These are phyloP conservation scores for Blumeriella jaapii DNA, from an alignment of 2,329 filamentous ascomycete genomes.

Conservation along the genomic window DNA sequence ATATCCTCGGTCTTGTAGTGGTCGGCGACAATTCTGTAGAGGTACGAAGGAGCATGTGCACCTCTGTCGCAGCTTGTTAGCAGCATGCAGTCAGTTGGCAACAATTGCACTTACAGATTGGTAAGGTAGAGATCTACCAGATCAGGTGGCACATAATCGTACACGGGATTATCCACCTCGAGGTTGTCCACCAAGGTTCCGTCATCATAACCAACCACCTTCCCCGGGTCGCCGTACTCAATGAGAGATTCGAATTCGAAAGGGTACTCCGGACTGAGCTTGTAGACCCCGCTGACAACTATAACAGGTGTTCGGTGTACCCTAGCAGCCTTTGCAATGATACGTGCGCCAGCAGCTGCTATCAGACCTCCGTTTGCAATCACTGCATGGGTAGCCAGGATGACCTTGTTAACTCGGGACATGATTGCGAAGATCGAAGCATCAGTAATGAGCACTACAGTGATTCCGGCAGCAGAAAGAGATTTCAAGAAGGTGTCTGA, in stretches of 20 bases:
- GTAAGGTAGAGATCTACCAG: conserved; percentile 75
- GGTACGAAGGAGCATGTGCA: conserved; percentile 56
- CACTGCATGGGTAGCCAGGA: conserved; percentile 77
- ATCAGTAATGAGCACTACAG: conserved; percentile 74
- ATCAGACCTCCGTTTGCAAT: conserved; percentile 81
- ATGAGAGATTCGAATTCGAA: conserved; percentile 73
- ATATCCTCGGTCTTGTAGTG: conserved; percentile 67
- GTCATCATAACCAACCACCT: conserved; percentile 66
- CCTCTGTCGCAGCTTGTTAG: conserved; percentile 34
- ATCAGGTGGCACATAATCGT: conserved; percentile 71
- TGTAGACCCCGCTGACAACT: conserved; percentile 84
- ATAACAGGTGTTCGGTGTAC: conserved; percentile 76
- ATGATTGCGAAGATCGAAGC: conserved; percentile 86
- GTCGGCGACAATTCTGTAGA: conserved; percentile 63
- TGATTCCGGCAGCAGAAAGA: conserved; percentile 65
- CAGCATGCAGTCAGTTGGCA: neutral
- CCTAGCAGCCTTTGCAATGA: conserved; percentile 75
- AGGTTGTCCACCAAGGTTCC: conserved; percentile 68
- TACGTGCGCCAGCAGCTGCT: conserved; percentile 69
- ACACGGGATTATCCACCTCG: conserved; percentile 67
- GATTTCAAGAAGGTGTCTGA: conserved; percentile 58
- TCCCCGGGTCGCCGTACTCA: conserved; percentile 74
- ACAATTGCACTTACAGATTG: conserved; percentile 50
- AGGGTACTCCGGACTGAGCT: conserved; percentile 80
- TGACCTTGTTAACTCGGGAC: conserved; percentile 90